phyloP scores from a whole-genome alignment of 768 basidiomycete genomes.

The Sporobolomyces pararoseus region DNA sequence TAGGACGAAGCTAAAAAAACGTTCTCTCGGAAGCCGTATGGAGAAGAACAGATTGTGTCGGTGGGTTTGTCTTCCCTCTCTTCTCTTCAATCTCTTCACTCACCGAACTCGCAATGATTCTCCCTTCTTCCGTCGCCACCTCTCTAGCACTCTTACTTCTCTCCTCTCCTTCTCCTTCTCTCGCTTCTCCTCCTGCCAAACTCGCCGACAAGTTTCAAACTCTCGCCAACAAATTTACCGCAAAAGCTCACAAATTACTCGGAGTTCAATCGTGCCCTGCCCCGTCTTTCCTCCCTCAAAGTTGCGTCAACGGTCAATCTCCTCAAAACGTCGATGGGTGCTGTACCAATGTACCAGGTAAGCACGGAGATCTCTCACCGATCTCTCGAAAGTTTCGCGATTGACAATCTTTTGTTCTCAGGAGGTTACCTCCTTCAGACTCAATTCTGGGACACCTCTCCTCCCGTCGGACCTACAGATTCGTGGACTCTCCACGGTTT shows the following conservation, averaged over 20 bases:
- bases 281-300: conserved; percentile 1
- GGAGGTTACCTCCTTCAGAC: conserved; percentile 12
- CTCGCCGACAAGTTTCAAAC: neutral
- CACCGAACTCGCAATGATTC: neutral
- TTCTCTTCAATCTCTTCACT: too few species aligned
- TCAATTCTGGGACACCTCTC: conserved; percentile 30
- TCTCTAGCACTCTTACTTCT: neutral
- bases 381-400: too few species aligned
- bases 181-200: neutral
- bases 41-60: too few species aligned
- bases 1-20: too few species aligned
- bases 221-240: neutral
- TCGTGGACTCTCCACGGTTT: conserved; percentile 28
- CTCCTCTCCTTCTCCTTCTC: too few species aligned
- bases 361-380: too few species aligned
- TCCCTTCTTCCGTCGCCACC: neutral
- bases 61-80: too few species aligned
- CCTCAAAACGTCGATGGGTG: conserved; percentile 6
- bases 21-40: too few species aligned
- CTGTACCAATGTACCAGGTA: conserved; percentile 37
- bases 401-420: too few species aligned
- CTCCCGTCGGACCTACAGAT: conserved; percentile 14
- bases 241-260: conserved; percentile 4
- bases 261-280: conserved; percentile 11
- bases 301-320: neutral